Base-by-base conservation (phyloP, 2,329 filamentous ascomycete species). In the Neocucurbitaria cava region DNA sequence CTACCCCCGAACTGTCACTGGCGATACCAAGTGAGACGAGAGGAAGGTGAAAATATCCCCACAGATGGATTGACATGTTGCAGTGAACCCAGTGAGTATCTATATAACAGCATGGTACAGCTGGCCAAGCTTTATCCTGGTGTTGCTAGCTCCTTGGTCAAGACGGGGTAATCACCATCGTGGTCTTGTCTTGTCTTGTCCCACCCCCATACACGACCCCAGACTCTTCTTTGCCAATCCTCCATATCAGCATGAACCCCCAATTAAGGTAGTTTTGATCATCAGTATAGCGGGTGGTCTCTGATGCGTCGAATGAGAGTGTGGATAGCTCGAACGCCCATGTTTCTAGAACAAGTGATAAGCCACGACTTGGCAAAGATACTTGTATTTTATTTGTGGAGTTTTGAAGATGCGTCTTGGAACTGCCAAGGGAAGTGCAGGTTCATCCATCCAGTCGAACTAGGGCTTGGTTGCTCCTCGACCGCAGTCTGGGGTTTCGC, bases 51-150 rank as follows among this genome's bases (percentile, higher is more conserved):
- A 49, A 40, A 56, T 45, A 44, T 43, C 62, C 64, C 64, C 54
- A 61, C 65, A 66, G 56, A 61, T 61, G 49, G 55, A 57, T 58
- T 59, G 49, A 59, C 41, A 42, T 43, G 42, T 31, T 44, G 30
- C 52, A 44, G 51, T 52, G 49, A 39, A 47, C 42, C 49, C 47
- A 59, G 35, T 23, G 31, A 36, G 46, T 59, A 62, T 61, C 63
- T 68, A 69, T 66, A 66, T 68, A 69, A 61, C 55, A 56, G 53
- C 54, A 62, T 42, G 45, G 43, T 56, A 54, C 55, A 56, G 46
- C 59, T 62, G 61, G 17, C 66, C 64, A 66, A 61, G 65, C 65
- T 39, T n/a, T 41, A 52, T 52, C 45, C 44, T 47, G 40, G 44
- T 23, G 50, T 20, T 3, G 33, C 43, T 58, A 56, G 49, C 46